phyloP scores from a whole-genome alignment of 768 basidiomycete genomes.

The Lentinula raphanica region DNA sequence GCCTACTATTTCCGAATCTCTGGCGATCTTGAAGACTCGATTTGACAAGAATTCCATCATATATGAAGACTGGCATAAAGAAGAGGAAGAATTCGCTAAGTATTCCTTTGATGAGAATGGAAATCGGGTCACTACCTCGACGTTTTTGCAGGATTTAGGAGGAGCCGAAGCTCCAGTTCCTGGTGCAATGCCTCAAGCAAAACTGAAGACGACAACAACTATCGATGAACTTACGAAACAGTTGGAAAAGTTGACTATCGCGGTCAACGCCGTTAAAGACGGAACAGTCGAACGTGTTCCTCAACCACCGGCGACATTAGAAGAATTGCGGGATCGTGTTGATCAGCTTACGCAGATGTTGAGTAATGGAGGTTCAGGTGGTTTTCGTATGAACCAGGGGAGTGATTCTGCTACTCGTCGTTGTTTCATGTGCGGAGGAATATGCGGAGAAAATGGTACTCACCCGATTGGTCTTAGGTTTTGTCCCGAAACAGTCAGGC shows the following conservation, averaged over 20 bases:
- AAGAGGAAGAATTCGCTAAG: background rate
- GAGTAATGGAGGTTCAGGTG: no score
- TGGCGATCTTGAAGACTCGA: background rate
- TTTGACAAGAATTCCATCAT: constrained; percentile 11
- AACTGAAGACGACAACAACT: background rate
- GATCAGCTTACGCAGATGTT: no score
- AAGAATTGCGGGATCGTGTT: no score
- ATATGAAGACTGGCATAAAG: constrained; percentile 5
- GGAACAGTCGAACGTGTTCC: no score
- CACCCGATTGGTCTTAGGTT: background rate
- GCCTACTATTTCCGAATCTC: background rate
- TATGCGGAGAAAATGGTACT: background rate
- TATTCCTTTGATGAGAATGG: background rate
- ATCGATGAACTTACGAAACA: no score
- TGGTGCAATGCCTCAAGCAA: no score
- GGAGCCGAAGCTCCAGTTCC: background rate
- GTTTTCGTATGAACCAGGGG: no score
- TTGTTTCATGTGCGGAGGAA: background rate
- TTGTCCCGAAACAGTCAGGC: background rate
- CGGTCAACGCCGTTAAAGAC: no score
- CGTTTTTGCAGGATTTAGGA: no score
- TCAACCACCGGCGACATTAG: no score
- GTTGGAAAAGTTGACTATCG: no score
- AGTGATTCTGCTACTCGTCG: no score
- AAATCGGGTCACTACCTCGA: background rate